phyloP scores from a whole-genome alignment of 2,329 filamentous ascomycete species.

The Polychaeton citri region DNA sequence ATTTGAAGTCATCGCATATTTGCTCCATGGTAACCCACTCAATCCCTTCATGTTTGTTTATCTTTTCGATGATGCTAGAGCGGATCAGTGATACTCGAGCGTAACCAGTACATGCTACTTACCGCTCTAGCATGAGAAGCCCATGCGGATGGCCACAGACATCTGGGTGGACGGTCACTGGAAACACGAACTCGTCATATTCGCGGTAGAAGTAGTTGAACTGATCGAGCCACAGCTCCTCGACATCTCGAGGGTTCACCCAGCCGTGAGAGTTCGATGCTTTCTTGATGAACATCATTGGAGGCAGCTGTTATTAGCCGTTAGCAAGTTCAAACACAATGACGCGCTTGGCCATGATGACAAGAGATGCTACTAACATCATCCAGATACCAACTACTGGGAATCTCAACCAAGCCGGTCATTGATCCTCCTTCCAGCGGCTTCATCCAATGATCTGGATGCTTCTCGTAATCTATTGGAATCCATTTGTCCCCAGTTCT shows the following conservation, averaged over 20 bases:
- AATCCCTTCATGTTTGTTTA: slow-evolving; percentile 49
- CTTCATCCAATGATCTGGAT: slow-evolving; percentile 52
- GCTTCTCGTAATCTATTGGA: slow-evolving; percentile 53
- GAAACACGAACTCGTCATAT: slow-evolving; percentile 65
- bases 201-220: slow-evolving; percentile 65
- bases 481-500: slow-evolving; percentile 53
- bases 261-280: slow-evolving; percentile 52
- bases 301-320: slow-evolving; percentile 40
- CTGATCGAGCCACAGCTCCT: slow-evolving; percentile 53
- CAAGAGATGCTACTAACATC: slow-evolving; percentile 22
- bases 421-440: slow-evolving; percentile 45
- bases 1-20: slow-evolving; percentile 62
- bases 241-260: slow-evolving; percentile 42
- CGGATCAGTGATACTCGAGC: neutral
- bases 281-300: slow-evolving; percentile 62
- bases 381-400: slow-evolving; percentile 49
- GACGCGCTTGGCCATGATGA: neutral
- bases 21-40: slow-evolving; percentile 58
- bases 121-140: slow-evolving; percentile 59
- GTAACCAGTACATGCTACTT: slow-evolving; percentile 9
- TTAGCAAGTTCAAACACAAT: neutral
- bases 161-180: slow-evolving; percentile 65
- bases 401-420: slow-evolving; percentile 55
- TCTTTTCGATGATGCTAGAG: slow-evolving; percentile 49
- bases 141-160: slow-evolving; percentile 60